Base-by-base conservation (phyloP, 768 basidiomycete genomes). In the Suillus discolor region DNA sequence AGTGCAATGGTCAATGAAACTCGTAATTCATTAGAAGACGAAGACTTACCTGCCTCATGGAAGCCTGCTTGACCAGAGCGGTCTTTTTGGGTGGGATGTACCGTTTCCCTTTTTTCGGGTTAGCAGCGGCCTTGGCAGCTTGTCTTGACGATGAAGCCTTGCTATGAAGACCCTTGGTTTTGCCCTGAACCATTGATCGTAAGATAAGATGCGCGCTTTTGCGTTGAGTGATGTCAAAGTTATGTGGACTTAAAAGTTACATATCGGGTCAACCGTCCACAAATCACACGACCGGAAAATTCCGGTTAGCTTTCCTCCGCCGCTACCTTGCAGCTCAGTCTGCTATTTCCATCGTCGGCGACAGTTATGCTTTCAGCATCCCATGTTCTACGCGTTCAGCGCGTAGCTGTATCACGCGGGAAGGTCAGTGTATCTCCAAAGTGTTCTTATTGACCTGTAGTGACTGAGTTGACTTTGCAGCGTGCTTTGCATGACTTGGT, bases 41-140 rank as follows among this genome's bases (percentile, higher is more conserved):
- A 25, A 57, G 57, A 73, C 75, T 39, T 45, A 93, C 95, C 82
- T 92, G 89, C 73, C 92, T 87, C 82, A 93, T 81, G n/a, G 87
- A 78, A 9, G 89, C 90, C 71, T 90, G 87, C 72, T 92, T 90
- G 66, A 96, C 84, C 41, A 89, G 80, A 13, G 78, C 77, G 5
- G 86, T 78, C 75, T 95, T 94, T 79, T 96, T 97, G 39, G 95
- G 95, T 39, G 95, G 85, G 64, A 93, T 86, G 45, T 86, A 80
- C 53, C 90, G 85, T 69, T 84, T 85, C 9, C 95, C 95, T 74
- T 96, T 96, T 81, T 92, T 95, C 23, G 85, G 80, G 39, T 85
- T 85, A 1, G 90, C 85, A 1, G 88, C 87, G 4, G 89, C 86
- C 73, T 90, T 93, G 38, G 84, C 79, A 1, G 87, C 84, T 61